Evolutionary conservation across 306 rosid species (phyloP).

Genomic region (Dryas drummondii): DNA sequence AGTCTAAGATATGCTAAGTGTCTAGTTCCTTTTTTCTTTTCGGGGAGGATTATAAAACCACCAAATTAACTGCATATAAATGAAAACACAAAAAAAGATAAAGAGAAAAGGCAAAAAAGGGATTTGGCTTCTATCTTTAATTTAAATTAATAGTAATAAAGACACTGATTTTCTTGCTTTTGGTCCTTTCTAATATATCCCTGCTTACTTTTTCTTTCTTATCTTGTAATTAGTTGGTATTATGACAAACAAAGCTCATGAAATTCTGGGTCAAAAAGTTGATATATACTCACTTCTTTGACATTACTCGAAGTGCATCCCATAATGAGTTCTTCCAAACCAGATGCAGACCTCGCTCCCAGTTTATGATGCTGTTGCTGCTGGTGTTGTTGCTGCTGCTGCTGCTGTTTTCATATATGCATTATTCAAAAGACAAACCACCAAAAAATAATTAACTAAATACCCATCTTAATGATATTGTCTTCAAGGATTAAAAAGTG

Average conservation of each 20-base stretch:
- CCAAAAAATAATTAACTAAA: conserved; percentile 21
- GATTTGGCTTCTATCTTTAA: conserved; percentile 45
- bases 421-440: conserved; percentile 24
- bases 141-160: conserved; percentile 46
- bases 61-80: conserved; percentile 22
- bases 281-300: conserved; percentile 61
- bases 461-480: conserved; percentile 39
- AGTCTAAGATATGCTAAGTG: conserved; percentile 32
- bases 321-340: conserved; percentile 98
- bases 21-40: not conserved
- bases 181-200: conserved; percentile 9
- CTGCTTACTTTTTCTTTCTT: conserved; percentile 24
- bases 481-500: conserved; percentile 44
- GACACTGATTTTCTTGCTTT: conserved; percentile 19
- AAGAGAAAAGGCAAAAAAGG: conserved; percentile 40
- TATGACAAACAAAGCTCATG: conserved; percentile 47
- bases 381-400: conserved; percentile 19
- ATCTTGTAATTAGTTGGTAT: conserved; percentile 20
- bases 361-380: conserved; percentile 74
- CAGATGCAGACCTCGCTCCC: conserved; percentile 87
- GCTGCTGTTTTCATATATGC: conserved; percentile 28
- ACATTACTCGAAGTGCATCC: conserved; percentile 82
- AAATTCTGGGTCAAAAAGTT: conserved; percentile 67
- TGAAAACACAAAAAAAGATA: conserved; percentile 23
- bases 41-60: conserved; percentile 20